Evolutionary conservation across 148 eudicot genomes (phyloP), one percentile per base, ranked within the genome.

Genomic region (Gaultheria prostrata): DNA sequence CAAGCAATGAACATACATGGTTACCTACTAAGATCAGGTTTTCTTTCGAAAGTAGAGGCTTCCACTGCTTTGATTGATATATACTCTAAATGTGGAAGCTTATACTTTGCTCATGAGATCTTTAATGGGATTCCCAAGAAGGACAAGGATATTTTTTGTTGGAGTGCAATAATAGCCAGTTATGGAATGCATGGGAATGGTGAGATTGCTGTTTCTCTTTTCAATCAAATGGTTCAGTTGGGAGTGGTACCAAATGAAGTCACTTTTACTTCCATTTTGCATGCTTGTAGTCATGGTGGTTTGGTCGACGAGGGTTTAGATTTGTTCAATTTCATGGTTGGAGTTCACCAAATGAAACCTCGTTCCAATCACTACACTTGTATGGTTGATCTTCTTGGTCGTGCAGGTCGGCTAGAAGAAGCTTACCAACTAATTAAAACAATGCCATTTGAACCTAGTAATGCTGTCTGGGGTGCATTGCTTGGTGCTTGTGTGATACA

Each of bases 361-460:
- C 59, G 81, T 63, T 82, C 86, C n/a, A 69, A 91, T 80, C 94
- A 91, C 56, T 91, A 92, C 81, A 88, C 93, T 81, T 92, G 97
- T 84, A 86, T 92, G 53, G 91, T 93, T 78, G 95, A 91, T 89
- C 97, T 93, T 70, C 92, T 91, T 85, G 95, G 94, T 78, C 92
- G 95, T 51, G 91, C 91, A 26, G 92, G 89, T 59, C 87, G 90
- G 63, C 85, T 94, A 77, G 83, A 83, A 50, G 93, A 90, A 85
- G 94, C 95, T 63, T 84, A 87, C 74, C 86, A 85, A 39, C 75
- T 91, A 83, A 88, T 92, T 76, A 78, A 51, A 18, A 82, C 82
- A 17, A 92, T 92, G 95, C 91, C 93, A 10, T 90, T 85, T 76
- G 76, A 78, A 83, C 88, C 91, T 26, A 87, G 73, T 79, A 80